Evolutionary conservation across 78 protist genomes (phyloP), one percentile per base, ranked within the genome.

Genomic region (Dictyostelium firmibasis): DNA sequence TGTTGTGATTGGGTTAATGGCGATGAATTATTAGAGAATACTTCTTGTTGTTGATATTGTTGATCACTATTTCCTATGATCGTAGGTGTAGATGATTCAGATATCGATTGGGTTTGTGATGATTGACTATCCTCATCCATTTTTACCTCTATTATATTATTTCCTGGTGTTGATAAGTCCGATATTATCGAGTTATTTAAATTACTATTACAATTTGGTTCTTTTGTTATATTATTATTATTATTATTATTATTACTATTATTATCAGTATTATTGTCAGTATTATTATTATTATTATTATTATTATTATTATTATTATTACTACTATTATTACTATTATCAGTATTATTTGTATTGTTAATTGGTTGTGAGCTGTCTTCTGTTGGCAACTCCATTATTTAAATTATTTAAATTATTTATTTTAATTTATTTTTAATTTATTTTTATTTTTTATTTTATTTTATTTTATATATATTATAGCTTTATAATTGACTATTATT

Each of bases 121-220:
- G 78, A 25, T 67, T 67, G 31, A 10, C 20, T 67, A 7, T 67
- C 75, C 27, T 67, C 75, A 25, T 67, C 35, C 35, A 67, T 67
- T 67, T 27, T 67, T 11, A 67, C 75, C 27, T 11, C 13, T 67
- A 67, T 67, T 67, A 67, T 67, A 27, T 23, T 62, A 62, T n/a
- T 67, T 67, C 75, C 75, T 27, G 75, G 75, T 67, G 75, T 67
- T 67, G 75, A 67, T 67, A 67, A 67, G 18, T 67, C 75, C 11
- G 75, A 67, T 27, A 67, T 13, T 27, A 67, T 67, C 27, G 75
- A 67, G 27, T 29, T 67, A 27, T 67, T 67, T 67, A 67, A 67
- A 72, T 72, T 69, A 69, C 33, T 69, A 27, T 70, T 70, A 70
- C 67, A 57, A 57, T 57, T 57, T 57, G 67, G 6, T 57, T 57